Evolutionary conservation across 352 stramenopile species (phyloP), one percentile per base, ranked within the genome.

Genomic region (Phytophthora sp.): DNA sequence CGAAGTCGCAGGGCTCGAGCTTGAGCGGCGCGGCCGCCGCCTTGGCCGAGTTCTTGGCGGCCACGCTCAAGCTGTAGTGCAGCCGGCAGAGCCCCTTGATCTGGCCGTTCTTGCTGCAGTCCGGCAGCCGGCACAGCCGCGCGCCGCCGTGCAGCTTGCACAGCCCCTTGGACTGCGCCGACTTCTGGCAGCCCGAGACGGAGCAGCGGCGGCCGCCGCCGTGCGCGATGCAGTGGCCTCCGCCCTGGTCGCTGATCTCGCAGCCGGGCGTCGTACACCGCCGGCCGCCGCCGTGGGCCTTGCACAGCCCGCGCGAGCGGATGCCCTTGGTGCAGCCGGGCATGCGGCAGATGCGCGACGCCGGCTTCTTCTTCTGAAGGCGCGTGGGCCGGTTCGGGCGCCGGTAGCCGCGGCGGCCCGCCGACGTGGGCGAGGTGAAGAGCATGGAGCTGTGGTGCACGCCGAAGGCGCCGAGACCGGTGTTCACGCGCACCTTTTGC

Each of bases 111-210:
- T 95, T 95, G 59, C 72, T 66, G 64, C 88, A 96, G 34, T 88
- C 79, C 0, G 65, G 64, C 34, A 91, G 51, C 18, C 79, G 78
- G 65, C 88, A 96, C 15, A 86, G 73, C 24, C 84, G 80, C 28
- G 83, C 86, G 48, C 88, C 88, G 10, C 87, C 88, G 50, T 96
- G 88, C 5, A 91, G 70, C 69, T 94, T 95, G 66, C 88, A 96
- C 0, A 92, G 61, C 0, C 88, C 88, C 45, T 89, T 84, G 30
- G 82, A 93, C 57, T 95, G 87, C 15, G 87, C 87, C 23, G 85
- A 93, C 63, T 94, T 93, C 37, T 85, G 69, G 41, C 87, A 95
- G n/a, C 81, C 84, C n/a, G 35, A 31, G 45, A 84, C 46, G 8
- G 66, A 85, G 58, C 85, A 94, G 28, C 81, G 77, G 24, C 74